phyloP scores from a whole-genome alignment of 129 eudicot species.

The Centaurea solstitialis region DNA sequence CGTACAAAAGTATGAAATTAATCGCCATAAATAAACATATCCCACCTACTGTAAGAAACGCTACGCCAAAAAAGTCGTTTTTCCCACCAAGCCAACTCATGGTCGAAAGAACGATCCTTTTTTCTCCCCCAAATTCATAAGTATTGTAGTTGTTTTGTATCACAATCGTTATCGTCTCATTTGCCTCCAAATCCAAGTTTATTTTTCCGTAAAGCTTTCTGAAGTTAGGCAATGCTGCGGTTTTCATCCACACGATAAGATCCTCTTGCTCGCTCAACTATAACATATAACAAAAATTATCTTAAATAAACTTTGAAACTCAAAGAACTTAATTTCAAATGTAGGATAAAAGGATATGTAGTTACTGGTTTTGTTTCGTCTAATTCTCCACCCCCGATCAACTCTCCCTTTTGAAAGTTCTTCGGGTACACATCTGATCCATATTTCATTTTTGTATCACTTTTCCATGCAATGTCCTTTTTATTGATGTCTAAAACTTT shows the following conservation, averaged over 20 bases:
- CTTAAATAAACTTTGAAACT: neutral
- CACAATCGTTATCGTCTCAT: constrained; percentile 55
- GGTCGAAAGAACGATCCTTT: constrained; percentile 76
- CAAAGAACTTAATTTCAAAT: neutral
- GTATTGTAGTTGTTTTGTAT: constrained; percentile 93
- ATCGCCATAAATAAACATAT: constrained; percentile 55
- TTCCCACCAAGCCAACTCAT: constrained; percentile 89
- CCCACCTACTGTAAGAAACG: constrained; percentile 62
- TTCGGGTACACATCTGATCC: constrained; percentile 78
- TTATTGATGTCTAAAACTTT: constrained; percentile 48
- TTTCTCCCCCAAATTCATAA: constrained; percentile 67
- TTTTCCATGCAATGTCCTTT: constrained; percentile 76
- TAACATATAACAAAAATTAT: neutral
- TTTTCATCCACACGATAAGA: constrained; percentile 95
- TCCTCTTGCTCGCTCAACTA: constrained; percentile 90
- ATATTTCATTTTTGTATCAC: constrained; percentile 65
- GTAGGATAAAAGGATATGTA: neutral
- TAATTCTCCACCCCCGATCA: constrained; percentile 76
- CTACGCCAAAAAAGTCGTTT: constrained; percentile 66
- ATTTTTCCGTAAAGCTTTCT: constrained; percentile 86
- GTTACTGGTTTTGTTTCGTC: constrained; percentile 69
- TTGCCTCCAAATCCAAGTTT: constrained; percentile 62
- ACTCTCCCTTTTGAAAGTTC: constrained; percentile 68
- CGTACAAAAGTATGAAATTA: constrained; percentile 46
- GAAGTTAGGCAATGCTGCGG: constrained; percentile 79